These are phyloP conservation scores for Pichia sp. DNA, from an alignment of 1,139 yeast species.

Conservation along the genomic window DNA sequence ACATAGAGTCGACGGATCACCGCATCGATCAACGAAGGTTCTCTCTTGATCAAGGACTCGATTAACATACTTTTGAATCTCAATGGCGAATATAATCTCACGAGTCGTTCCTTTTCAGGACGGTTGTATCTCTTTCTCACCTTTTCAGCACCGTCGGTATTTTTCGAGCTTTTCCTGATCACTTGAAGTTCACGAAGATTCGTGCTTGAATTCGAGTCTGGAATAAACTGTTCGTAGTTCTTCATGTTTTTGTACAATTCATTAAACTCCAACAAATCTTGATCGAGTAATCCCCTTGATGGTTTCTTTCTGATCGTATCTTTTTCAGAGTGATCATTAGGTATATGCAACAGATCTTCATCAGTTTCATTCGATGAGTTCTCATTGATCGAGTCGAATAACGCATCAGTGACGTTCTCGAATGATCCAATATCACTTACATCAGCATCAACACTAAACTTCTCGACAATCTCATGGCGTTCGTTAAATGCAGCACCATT, in stretches of 20 bases:
- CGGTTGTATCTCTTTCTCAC: slow-evolving; percentile 11
- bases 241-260: slow-evolving; percentile 18
- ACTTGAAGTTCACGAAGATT: too few species aligned
- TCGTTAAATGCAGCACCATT: slow-evolving; percentile 1
- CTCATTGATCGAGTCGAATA: slow-evolving; percentile 15
- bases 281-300: slow-evolving; percentile 6
- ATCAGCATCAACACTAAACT: not conserved
- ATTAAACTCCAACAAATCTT: slow-evolving; percentile 16
- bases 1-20: slow-evolving; percentile 18
- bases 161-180: too few species aligned
- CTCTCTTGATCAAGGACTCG: slow-evolving; percentile 14
- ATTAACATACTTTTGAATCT: slow-evolving; percentile 22
- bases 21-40: slow-evolving; percentile 19
- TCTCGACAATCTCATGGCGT: not conserved
- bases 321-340: not conserved
- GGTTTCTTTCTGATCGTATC: not conserved
- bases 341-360: not conserved
- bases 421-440: not conserved
- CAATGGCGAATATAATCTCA: slow-evolving; percentile 18
- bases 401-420: slow-evolving; percentile 12
- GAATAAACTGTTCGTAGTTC: slow-evolving; percentile 8
- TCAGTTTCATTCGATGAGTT: not conserved
- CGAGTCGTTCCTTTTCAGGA: slow-evolving; percentile 16
- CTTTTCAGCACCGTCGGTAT: not conserved
- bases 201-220: too few species aligned